Conservation (phyloP, 2,329 filamentous ascomycete genomes). For the Penicillium sp. region DNA sequence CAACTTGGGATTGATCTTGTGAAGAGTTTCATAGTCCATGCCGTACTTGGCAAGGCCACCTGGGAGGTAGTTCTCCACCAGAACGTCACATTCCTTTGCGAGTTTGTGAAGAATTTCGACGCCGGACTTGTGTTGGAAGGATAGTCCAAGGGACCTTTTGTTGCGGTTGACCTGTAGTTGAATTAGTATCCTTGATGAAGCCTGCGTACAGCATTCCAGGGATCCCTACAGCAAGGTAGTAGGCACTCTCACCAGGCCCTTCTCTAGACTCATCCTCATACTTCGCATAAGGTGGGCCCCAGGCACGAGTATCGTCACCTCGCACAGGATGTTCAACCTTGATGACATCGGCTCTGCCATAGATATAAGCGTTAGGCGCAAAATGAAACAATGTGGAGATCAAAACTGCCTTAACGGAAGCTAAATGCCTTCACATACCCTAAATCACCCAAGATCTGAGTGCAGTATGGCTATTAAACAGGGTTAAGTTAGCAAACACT, state of each 20-base stretch:
- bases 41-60: constrained; percentile 85
- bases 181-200: constrained; percentile 3
- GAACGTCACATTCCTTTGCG: constrained; percentile 79
- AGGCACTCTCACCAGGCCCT: constrained; percentile 85
- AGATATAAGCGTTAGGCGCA: background rate
- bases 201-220: background rate
- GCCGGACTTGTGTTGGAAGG: constrained; percentile 81
- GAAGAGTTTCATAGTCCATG: constrained; percentile 82
- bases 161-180: constrained; percentile 79
- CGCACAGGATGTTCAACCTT: constrained; percentile 92
- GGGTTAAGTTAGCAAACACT: constrained; percentile 12
- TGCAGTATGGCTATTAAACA: constrained; percentile 82
- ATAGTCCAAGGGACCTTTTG: constrained; percentile 90
- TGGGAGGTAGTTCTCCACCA: constrained; percentile 96
- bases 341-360: constrained; percentile 81
- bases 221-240: constrained; percentile 75
- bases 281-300: constrained; percentile 90
- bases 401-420: background rate
- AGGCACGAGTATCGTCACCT: constrained; percentile 91
- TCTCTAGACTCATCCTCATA: constrained; percentile 62
- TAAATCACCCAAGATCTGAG: constrained; percentile 92
- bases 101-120: constrained; percentile 85
- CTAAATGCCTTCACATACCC: constrained; percentile 61
- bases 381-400: background rate
- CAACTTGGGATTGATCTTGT: constrained; percentile 76